phyloP scores from a whole-genome alignment of 768 basidiomycete genomes.

The Tulasnella sp. region DNA sequence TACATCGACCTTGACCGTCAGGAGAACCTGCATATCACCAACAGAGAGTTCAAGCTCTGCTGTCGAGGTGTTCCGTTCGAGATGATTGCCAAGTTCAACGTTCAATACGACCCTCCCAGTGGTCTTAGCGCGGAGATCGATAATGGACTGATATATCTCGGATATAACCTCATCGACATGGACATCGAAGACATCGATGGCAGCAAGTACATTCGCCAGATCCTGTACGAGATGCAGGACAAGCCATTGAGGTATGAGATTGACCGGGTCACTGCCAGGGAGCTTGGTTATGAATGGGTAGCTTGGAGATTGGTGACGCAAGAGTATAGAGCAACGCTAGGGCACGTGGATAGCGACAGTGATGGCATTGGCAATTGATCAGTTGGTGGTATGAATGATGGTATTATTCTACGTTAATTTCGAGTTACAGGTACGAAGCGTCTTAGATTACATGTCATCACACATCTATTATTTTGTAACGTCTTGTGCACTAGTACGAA shows the following conservation, averaged over 20 bases:
- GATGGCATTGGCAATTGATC: too few relatives aligned
- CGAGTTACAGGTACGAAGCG: too few relatives aligned
- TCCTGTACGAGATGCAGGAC: not conserved
- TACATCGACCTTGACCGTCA: not conserved
- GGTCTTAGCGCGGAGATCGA: not conserved
- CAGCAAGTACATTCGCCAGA: not conserved
- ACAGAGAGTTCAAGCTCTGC: constrained; percentile 3
- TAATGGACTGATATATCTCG: constrained; percentile 2
- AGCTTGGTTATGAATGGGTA: not conserved
- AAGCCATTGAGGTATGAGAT: not conserved
- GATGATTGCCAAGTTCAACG: constrained; percentile 9
- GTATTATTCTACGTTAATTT: too few relatives aligned
- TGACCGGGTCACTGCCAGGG: too few relatives aligned
- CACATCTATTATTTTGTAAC: too few relatives aligned
- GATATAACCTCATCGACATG: constrained; percentile 6
- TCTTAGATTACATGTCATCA: too few relatives aligned
- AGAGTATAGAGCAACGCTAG: too few relatives aligned
- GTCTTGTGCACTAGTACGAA: too few relatives aligned
- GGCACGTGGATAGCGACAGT: too few relatives aligned
- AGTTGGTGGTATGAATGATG: too few relatives aligned
- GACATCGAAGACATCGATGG: constrained; percentile 8
- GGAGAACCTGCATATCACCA: not conserved
- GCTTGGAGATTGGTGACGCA: constrained; percentile 2
- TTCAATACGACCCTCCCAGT: not conserved
- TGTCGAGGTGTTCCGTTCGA: constrained; percentile 12